Conservation (phyloP, 1,284 basidiomycete genomes). For the Cutaneotrichosporon sp. region DNA sequence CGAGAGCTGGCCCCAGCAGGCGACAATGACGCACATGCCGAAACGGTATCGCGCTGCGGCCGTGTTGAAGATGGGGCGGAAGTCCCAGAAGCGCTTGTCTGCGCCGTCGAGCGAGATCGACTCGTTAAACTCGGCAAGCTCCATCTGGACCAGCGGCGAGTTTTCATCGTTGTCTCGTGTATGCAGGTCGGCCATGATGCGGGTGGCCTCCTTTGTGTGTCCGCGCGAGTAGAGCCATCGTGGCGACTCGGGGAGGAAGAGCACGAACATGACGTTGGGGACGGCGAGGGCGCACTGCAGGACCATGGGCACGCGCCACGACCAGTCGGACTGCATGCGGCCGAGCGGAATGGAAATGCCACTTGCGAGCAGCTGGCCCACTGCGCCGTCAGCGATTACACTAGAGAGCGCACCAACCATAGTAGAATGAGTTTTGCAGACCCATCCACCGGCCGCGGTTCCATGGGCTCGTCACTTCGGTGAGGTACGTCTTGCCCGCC, state of each 20-base stretch:
- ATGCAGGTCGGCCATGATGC: constrained; percentile 45
- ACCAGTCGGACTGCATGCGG: constrained; percentile 48
- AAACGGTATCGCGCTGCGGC: constrained; percentile 52
- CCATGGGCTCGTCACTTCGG: constrained; percentile 54
- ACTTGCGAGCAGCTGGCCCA: constrained; percentile 53
- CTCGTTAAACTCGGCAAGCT: constrained; percentile 56
- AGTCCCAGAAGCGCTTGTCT: constrained; percentile 54
- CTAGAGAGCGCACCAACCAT: constrained; percentile 24
- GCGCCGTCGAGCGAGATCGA: constrained; percentile 44
- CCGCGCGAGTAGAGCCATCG: constrained; percentile 49
- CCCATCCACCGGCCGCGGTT: constrained; percentile 55
- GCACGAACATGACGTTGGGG: constrained; percentile 52
- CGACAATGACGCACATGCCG: constrained; percentile 52
- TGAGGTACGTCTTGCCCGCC: constrained; percentile 53
- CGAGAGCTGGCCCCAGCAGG: constrained; percentile 29
- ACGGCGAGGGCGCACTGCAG: constrained; percentile 53
- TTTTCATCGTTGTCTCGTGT: constrained; percentile 51
- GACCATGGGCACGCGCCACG: constrained; percentile 55
- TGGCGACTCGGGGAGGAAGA: constrained; percentile 46
- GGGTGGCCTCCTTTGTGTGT: constrained; percentile 13
- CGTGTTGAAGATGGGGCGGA: constrained; percentile 53
- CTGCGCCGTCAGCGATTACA: not conserved
- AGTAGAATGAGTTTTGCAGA: constrained; percentile 50
- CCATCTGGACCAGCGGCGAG: constrained; percentile 54
- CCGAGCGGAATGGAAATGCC: constrained; percentile 57